Conservation (phyloP, 2,329 filamentous ascomycete genomes). For the Aspergillus persii region DNA sequence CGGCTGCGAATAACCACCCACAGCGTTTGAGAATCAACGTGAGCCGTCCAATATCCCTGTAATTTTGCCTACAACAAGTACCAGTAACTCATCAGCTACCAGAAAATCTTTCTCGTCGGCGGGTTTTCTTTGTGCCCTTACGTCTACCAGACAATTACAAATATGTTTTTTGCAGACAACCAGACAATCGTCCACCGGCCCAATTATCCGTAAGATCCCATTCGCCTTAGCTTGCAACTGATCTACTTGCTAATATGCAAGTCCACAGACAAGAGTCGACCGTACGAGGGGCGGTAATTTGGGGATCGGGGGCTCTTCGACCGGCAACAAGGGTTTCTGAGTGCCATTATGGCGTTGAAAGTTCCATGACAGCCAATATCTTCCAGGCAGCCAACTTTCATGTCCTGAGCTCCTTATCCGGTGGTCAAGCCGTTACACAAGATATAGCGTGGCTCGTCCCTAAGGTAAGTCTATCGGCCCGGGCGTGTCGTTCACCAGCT, state of each 20-base stretch:
- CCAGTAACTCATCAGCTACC: neutral
- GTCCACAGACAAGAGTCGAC: neutral
- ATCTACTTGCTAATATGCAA: neutral
- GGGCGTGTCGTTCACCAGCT: neutral
- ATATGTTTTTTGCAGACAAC: neutral
- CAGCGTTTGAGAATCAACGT: neutral
- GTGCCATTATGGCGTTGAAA: neutral
- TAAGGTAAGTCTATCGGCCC: neutral
- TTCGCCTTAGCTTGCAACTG: neutral
- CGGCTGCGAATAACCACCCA: neutral
- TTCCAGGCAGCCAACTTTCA: neutral
- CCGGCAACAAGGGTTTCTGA: neutral
- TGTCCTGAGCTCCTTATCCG: neutral
- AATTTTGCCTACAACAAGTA: too few relatives aligned
- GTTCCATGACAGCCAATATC: neutral
- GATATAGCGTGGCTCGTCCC: neutral
- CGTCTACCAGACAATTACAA: neutral
- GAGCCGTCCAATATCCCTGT: neutral
- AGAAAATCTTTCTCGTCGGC: neutral
- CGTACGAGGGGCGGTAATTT: neutral
- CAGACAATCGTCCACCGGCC: neutral
- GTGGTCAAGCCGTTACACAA: neutral
- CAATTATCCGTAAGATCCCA: neutral
- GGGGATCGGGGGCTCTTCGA: neutral
- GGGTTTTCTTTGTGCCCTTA: neutral